Percentiles rank a stretch among this genome's conserved stretches.
Evolutionary conservation across 768 basidiomycete genomes (phyloP).

Genomic region (Lactarius pseudohatsudake): DNA sequence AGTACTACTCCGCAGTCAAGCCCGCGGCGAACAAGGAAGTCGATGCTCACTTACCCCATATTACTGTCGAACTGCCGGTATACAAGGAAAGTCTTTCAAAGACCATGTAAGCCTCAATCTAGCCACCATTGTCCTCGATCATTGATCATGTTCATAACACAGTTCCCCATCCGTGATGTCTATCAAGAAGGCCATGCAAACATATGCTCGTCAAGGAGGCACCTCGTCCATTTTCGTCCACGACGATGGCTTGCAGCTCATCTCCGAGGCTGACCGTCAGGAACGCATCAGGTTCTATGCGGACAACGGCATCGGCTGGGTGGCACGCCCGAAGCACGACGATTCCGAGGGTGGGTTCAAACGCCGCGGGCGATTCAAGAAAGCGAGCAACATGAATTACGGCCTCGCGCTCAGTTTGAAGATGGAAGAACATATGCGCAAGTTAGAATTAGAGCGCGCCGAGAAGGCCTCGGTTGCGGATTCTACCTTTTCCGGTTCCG

Average conservation of each 20-base stretch:
- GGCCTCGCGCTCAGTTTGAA: constrained; percentile 67
- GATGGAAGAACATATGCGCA: constrained; percentile 49
- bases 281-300: constrained; percentile 73
- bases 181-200: constrained; percentile 83
- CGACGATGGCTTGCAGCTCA: constrained; percentile 78
- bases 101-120: constrained; percentile 61
- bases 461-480: constrained; percentile 37
- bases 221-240: constrained; percentile 77
- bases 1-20: constrained; percentile 72
- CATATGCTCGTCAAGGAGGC: constrained; percentile 89
- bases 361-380: constrained; percentile 90
- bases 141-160: constrained; percentile 18
- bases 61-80: constrained; percentile 82
- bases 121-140: not conserved
- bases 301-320: constrained; percentile 78
- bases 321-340: constrained; percentile 75
- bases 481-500: constrained; percentile 39
- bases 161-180: constrained; percentile 76
- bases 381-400: constrained; percentile 92
- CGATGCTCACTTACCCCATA: constrained; percentile 65
- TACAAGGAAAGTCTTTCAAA: constrained; percentile 84
- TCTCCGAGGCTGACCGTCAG: constrained; percentile 59
- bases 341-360: constrained; percentile 63
- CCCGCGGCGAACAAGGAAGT: constrained; percentile 63
- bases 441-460: constrained; percentile 46